phyloP scores from a whole-genome alignment of 2,329 filamentous ascomycete genomes.

The Clonostachys rosea region DNA sequence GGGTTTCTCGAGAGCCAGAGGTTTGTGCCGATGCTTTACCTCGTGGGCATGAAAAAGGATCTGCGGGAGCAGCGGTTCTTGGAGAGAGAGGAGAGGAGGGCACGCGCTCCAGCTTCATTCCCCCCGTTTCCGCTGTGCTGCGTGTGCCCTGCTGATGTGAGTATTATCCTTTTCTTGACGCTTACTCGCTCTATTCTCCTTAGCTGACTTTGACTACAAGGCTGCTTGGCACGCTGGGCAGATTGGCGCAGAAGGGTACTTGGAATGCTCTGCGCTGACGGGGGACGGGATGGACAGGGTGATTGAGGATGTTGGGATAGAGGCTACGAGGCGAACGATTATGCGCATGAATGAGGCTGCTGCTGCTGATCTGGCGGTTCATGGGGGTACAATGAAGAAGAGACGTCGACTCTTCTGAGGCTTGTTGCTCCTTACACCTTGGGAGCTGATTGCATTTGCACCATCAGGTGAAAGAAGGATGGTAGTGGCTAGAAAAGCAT shows the following conservation, averaged over 20 bases:
- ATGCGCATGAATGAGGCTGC: slow-evolving; percentile 1
- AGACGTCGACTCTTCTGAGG: slow-evolving; percentile 4
- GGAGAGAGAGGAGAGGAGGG: neutral
- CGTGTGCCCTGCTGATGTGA: slow-evolving; percentile 19
- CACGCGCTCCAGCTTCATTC: slow-evolving; percentile 3
- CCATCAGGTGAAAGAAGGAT: too few relatives aligned
- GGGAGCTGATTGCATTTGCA: too few relatives aligned
- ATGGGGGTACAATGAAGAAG: too few relatives aligned
- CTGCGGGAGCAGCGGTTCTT: slow-evolving; percentile 10
- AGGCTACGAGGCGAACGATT: slow-evolving; percentile 12
- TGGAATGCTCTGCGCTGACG: slow-evolving; percentile 27
- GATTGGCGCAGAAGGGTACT: slow-evolving; percentile 19
- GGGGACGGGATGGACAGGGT: slow-evolving; percentile 24
- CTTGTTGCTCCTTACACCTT: too few relatives aligned
- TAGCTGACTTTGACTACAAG: slow-evolving; percentile 9
- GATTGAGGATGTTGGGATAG: slow-evolving; percentile 15
- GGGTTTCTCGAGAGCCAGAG: slow-evolving; percentile 15
- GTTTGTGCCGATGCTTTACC: slow-evolving; percentile 16
- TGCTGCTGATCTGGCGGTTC: too few relatives aligned
- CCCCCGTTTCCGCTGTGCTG: slow-evolving; percentile 19
- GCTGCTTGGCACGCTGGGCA: slow-evolving; percentile 21
- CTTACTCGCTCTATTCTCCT: neutral
- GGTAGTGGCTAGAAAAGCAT: too few relatives aligned
- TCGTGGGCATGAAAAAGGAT: slow-evolving; percentile 28
- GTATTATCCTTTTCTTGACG: neutral